phyloP scores from a whole-genome alignment of 345 rosid genomes.

The Ceriops tagal region DNA sequence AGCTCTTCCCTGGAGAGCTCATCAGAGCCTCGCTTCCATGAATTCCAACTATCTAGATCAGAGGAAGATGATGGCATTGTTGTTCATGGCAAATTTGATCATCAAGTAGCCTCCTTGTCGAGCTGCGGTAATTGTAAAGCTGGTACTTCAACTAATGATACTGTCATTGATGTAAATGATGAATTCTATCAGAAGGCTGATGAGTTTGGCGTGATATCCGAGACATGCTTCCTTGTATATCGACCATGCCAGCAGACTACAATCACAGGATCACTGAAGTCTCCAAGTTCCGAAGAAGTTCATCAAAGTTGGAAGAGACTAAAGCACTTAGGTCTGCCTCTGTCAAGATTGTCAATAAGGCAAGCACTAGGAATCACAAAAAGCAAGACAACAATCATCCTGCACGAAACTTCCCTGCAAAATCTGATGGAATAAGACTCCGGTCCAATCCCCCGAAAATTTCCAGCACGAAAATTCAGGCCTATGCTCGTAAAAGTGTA shows the following conservation, averaged over 20 bases:
- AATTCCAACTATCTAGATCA: slow-evolving; percentile 26
- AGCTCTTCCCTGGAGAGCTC: slow-evolving; percentile 35
- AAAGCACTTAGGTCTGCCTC: slow-evolving; percentile 16
- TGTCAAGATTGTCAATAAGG: slow-evolving; percentile 30
- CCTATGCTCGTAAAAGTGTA: slow-evolving; percentile 26
- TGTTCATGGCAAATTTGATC: slow-evolving; percentile 14
- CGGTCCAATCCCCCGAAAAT: slow-evolving; percentile 60
- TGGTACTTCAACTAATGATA: slow-evolving; percentile 37
- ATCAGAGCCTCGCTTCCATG: slow-evolving; percentile 20
- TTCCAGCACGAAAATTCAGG: slow-evolving; percentile 14
- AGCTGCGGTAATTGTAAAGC: slow-evolving; percentile 28
- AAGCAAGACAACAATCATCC: slow-evolving; percentile 3
- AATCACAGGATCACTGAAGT: not conserved
- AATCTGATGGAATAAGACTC: slow-evolving; percentile 58
- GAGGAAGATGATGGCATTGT: slow-evolving; percentile 26
- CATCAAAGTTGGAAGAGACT: slow-evolving; percentile 3
- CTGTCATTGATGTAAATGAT: slow-evolving; percentile 39
- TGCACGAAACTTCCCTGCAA: not conserved
- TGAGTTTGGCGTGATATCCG: slow-evolving; percentile 21
- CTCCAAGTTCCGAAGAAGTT: slow-evolving; percentile 6
- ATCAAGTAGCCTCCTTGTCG: slow-evolving; percentile 11
- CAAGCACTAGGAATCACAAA: slow-evolving; percentile 16
- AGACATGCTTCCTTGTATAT: slow-evolving; percentile 21
- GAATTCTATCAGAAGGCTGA: slow-evolving; percentile 14
- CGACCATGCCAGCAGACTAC: slow-evolving; percentile 10